These are phyloP conservation scores for Penicillium waksmanii DNA, from an alignment of 495 filamentous ascomycete species.

Conservation along the genomic window DNA sequence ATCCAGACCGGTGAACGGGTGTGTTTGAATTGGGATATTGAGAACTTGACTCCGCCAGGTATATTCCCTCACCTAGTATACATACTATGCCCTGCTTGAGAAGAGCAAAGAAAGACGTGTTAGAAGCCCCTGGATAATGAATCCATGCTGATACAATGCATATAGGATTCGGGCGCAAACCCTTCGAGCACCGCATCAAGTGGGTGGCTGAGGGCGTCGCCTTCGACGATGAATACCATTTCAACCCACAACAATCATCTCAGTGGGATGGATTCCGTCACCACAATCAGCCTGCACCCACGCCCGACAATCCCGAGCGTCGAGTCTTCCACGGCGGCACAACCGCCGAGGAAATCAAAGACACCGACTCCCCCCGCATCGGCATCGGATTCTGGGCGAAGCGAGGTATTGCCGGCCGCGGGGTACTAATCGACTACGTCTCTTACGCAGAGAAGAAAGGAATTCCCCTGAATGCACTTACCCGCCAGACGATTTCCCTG, in stretches of 20 bases:
- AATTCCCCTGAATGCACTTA: conserved; percentile 58
- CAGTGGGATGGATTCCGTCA: conserved; percentile 84
- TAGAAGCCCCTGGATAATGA: neutral
- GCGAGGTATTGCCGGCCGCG: conserved; percentile 58
- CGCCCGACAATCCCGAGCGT: conserved; percentile 37
- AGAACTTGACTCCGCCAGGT: conserved; percentile 52
- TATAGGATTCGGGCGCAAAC: conserved; percentile 56
- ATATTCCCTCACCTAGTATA: neutral
- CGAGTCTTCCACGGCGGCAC: conserved; percentile 58
- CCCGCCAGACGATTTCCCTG: conserved; percentile 62
- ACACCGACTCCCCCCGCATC: conserved; percentile 54
- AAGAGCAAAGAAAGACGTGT: too few species aligned
- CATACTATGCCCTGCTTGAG: too few species aligned
- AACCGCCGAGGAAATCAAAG: conserved; percentile 55
- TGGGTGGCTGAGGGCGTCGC: conserved; percentile 50
- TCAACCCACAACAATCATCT: conserved; percentile 76
- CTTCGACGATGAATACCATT: conserved; percentile 69
- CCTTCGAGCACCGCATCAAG: conserved; percentile 62
- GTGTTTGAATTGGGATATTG: conserved; percentile 56
- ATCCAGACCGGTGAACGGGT: conserved; percentile 54
- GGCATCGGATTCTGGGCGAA: conserved; percentile 53
- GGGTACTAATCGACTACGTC: conserved; percentile 59
- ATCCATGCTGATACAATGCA: neutral
- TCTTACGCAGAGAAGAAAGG: conserved; percentile 51
- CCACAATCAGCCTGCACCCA: conserved; percentile 43